phyloP scores from a whole-genome alignment of 176 grass and related monocot species.

The Oryza glumipatula region DNA sequence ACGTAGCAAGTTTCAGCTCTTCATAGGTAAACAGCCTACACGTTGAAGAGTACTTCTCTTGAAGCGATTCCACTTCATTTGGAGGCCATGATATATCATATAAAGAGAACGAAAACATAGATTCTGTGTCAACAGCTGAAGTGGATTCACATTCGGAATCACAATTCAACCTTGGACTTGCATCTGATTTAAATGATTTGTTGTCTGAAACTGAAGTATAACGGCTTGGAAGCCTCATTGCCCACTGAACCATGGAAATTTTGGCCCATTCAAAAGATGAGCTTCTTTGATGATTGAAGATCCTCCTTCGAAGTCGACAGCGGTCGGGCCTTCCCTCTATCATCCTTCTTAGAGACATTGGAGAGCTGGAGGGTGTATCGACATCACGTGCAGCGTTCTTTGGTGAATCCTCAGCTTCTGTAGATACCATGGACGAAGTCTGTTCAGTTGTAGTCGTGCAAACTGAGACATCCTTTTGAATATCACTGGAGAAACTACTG shows the following conservation, averaged over 20 bases:
- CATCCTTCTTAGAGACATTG: constrained; percentile 51
- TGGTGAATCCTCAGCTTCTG: constrained; percentile 19
- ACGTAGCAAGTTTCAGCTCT: constrained; percentile 70
- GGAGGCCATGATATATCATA: constrained; percentile 57
- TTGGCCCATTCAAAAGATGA: constrained; percentile 73
- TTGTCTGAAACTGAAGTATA: constrained; percentile 58
- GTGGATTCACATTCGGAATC: constrained; percentile 46
- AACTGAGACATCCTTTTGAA: constrained; percentile 46
- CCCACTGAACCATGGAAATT: constrained; percentile 78
- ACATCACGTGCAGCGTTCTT: constrained; percentile 23
- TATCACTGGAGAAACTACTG: constrained; percentile 53
- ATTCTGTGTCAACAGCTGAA: constrained; percentile 41
- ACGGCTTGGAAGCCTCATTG: constrained; percentile 66
- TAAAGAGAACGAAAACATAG: constrained; percentile 45
- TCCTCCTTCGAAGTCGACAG: constrained; percentile 54
- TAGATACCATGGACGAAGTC: constrained; percentile 31
- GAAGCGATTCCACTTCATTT: constrained; percentile 67
- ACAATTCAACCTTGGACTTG: constrained; percentile 39
- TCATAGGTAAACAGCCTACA: constrained; percentile 67
- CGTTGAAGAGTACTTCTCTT: constrained; percentile 68
- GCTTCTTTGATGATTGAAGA: constrained; percentile 70
- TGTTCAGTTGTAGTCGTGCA: constrained; percentile 19
- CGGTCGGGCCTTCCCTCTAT: constrained; percentile 57
- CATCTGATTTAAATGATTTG: constrained; percentile 60
- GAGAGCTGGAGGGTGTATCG: constrained; percentile 44